A percentile compares a stretch with the other conserved stretches of the same genome.
Conservation (phyloP, 768 basidiomycete genomes). For the Pleurotus ostreatus region DNA sequence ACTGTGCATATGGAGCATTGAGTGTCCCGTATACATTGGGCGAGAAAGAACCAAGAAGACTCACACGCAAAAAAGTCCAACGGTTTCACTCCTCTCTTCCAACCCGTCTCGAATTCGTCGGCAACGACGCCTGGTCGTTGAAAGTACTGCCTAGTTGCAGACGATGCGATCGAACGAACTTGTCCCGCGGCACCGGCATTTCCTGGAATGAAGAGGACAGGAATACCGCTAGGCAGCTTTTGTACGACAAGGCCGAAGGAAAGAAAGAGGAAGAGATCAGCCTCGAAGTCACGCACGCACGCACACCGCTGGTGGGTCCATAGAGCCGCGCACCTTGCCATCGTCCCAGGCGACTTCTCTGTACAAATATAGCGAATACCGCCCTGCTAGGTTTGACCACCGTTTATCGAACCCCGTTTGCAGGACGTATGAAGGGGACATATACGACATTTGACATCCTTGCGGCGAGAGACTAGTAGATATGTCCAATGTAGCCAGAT, state of each 20-base stretch:
- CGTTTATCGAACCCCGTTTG: constrained; percentile 62
- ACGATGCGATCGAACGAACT: constrained; percentile 92
- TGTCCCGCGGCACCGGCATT: constrained; percentile 95
- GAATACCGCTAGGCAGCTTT: constrained; percentile 44
- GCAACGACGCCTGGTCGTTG: constrained; percentile 53
- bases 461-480: constrained; percentile 65
- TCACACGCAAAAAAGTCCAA: constrained; percentile 86
- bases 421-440: constrained; percentile 86
- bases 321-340: constrained; percentile 42
- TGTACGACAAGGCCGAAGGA: not conserved
- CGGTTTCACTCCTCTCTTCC: constrained; percentile 34
- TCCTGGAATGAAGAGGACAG: constrained; percentile 96
- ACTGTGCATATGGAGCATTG: constrained; percentile 37
- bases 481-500: constrained; percentile 40
- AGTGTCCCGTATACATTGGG: not conserved
- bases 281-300: no score
- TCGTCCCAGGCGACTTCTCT: constrained; percentile 84
- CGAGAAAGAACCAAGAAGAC: constrained; percentile 17
- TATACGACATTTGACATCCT: constrained; percentile 96
- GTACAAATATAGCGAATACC: constrained; percentile 90
- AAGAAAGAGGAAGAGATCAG: not conserved
- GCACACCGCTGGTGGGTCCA: no score
- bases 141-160: constrained; percentile 79
- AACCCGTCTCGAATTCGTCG: constrained; percentile 43
- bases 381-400: constrained; percentile 66